Conservation (phyloP, 495 filamentous ascomycete species). For the Cetradonia linearis region DNA sequence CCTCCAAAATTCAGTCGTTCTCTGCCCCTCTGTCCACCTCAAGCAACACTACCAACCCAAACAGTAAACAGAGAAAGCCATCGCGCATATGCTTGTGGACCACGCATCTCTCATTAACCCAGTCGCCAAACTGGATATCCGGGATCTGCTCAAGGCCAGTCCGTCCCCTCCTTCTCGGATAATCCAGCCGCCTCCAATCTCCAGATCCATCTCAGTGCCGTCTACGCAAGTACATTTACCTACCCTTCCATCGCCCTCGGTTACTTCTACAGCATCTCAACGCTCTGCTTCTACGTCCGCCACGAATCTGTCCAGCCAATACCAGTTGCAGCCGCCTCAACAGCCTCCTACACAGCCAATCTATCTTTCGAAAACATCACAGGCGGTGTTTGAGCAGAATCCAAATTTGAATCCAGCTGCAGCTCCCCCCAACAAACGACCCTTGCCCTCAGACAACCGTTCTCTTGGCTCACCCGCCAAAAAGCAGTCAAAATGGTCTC, state of each 20-base stretch:
- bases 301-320: background rate
- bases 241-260: conserved; percentile 1
- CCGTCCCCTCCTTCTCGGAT: conserved; percentile 15
- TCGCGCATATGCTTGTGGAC: conserved; percentile 17
- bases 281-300: conserved; percentile 13
- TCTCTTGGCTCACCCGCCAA: conserved; percentile 70
- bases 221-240: background rate
- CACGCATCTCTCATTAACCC: conserved; percentile 19
- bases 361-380: conserved; percentile 5
- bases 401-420: conserved; percentile 6
- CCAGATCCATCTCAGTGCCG: conserved; percentile 13
- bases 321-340: background rate
- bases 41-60: background rate
- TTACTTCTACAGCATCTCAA: conserved; percentile 14
- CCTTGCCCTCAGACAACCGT: conserved; percentile 16
- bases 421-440: conserved; percentile 19
- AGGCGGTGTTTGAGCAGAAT: conserved; percentile 8
- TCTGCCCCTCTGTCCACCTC: conserved; percentile 3
- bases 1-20: background rate
- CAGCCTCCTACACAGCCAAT: conserved; percentile 6
- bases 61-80: background rate
- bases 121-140: conserved; percentile 25
- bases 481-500: conserved; percentile 84
- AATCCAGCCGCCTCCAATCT: conserved; percentile 11
- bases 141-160: conserved; percentile 14